Evolutionary conservation across 2,329 filamentous ascomycete genomes (phyloP).

Genomic region (Talaromyces sp.): DNA sequence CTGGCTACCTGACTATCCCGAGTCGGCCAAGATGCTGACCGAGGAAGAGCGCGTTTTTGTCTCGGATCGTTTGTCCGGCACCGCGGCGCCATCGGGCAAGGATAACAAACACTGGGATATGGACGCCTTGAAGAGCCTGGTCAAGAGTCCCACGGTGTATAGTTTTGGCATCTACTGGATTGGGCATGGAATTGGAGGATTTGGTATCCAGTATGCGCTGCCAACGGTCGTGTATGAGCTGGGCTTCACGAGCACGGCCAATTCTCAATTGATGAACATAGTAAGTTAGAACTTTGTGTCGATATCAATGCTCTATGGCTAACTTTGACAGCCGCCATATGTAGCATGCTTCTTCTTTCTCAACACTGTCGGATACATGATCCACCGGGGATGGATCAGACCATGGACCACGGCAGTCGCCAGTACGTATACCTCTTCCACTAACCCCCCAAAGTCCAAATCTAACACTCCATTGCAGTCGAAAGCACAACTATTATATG

Average conservation of each 20-base stretch:
- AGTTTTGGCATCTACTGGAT: conserved; percentile 39
- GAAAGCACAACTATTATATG: conserved; percentile 35
- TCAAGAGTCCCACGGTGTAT: conserved; percentile 34
- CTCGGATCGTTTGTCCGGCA: conserved; percentile 21
- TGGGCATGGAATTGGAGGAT: conserved; percentile 40
- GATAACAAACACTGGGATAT: conserved; percentile 29
- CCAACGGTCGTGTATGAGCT: conserved; percentile 43
- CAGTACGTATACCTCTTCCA: conserved; percentile 23
- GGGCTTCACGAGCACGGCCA: conserved; percentile 38
- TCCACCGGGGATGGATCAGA: conserved; percentile 33
- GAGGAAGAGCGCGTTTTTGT: conserved; percentile 54
- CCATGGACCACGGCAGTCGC: conserved; percentile 37
- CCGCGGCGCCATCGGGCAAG: conserved; percentile 25
- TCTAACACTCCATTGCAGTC: conserved; percentile 19
- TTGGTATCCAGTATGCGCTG: conserved; percentile 37
- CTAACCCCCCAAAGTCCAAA: not conserved
- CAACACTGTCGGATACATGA: conserved; percentile 28
- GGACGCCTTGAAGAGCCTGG: conserved; percentile 23
- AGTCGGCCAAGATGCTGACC: conserved; percentile 67
- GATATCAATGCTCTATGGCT: not conserved
- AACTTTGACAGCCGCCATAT: conserved; percentile 30
- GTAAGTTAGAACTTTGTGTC: conserved; percentile 10
- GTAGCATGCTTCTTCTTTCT: conserved; percentile 36
- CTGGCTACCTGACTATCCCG: conserved; percentile 68
- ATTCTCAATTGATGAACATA: conserved; percentile 44